Base-by-base conservation (phyloP, 2,329 filamentous ascomycete species). In the Sclerotinia sclerotiorum region DNA sequence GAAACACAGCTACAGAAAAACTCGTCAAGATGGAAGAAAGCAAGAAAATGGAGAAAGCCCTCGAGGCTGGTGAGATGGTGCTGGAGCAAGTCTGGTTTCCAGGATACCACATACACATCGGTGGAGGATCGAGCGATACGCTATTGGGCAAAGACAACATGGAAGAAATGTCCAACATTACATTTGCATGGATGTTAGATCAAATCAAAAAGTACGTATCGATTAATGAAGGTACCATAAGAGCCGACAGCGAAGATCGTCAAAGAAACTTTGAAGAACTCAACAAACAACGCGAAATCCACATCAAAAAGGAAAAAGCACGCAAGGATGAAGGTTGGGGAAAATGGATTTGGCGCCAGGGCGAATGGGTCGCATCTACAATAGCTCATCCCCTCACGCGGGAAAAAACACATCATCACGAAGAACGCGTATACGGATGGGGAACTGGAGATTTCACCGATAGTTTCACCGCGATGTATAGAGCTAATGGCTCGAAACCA, bases 1-100 rank as follows among this genome's bases (percentile, higher is more conserved):
- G 54, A n/a, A 19, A 56, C 5, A 13, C 21, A n/a, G 54, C 54
- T 35, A 35, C 54, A 6, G 54, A 56, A n/a, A 13, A 7, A 5
- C 10, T 56, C 19, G 29, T 56, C 7, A n/a, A 17, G 29, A 46
- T 24, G 51, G 61, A 62, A 55, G 44, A 42, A 60, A 56, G 24
- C 51, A 61, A 42, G 8, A 64, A 42, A 35, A 76, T 80, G 55
- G 21, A 39, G 68, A 52, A 21, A 68, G 71, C 49, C n/a, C 60
- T 63, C 8, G 11, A 5, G 2, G 11, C 24, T 11, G 29, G 21
- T n/a, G 15, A 17, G n/a, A 64, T n/a, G n/a, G 29, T 64, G 32
- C 64, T 73, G 5, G 42, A 70, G 19, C 71, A 74, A 58, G 72
- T 71, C 49, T 74, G 73, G 71, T 74, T 74, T 51, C 72, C 73